A percentile compares a stretch with the other conserved stretches of the same genome.
Evolutionary conservation across 129 eudicot species (phyloP).

Genomic region (Arctium minus): DNA sequence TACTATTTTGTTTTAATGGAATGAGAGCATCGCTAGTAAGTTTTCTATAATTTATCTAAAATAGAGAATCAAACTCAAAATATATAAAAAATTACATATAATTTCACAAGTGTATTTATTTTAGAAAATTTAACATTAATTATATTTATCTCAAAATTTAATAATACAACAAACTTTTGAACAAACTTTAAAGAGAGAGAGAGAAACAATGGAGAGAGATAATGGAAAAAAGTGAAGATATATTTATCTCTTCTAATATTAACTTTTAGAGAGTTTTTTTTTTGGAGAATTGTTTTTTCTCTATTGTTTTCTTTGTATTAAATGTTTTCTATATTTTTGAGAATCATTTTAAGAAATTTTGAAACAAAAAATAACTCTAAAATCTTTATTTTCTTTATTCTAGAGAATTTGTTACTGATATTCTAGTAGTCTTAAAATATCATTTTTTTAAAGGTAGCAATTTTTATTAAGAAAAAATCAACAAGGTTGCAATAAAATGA

Average conservation of each 20-base stretch:
- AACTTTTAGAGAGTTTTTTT: no score
- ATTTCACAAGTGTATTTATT: not conserved
- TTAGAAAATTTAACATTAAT: not conserved
- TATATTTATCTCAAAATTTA: no score
- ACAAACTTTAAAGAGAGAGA: no score
- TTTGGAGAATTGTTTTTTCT: not conserved
- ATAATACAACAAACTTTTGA: not conserved
- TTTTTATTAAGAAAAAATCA: no score
- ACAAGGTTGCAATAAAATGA: no score
- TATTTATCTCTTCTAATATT: no score
- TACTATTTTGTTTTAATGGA: not conserved
- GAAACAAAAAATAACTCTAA: not conserved
- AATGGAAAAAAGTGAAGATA: no score
- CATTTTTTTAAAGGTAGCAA: no score
- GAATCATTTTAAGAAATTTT: not conserved
- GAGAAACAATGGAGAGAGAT: no score
- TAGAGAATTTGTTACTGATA: no score
- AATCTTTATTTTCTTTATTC: not conserved
- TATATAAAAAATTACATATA: no score
- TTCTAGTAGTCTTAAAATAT: no score
- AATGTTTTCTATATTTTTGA: not conserved
- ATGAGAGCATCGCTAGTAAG: not conserved
- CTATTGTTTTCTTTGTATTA: not conserved
- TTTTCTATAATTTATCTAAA: not conserved
- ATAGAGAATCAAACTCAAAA: not conserved